Evolutionary conservation across 2,329 filamentous ascomycete genomes (phyloP).

Genomic region (Colletotrichum noveboracense): DNA sequence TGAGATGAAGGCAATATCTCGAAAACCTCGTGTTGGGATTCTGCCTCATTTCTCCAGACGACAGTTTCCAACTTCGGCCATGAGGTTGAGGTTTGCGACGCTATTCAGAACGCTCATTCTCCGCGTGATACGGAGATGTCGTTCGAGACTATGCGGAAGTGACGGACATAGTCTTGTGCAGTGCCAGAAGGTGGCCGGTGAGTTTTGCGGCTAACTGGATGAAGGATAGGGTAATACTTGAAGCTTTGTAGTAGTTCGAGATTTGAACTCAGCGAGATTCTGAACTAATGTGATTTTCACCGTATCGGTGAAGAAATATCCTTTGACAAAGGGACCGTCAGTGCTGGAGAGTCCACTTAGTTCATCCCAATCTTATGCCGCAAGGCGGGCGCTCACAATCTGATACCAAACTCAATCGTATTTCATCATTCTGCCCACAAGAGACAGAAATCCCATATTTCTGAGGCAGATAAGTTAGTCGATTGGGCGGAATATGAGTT

Average conservation of each 20-base stretch:
- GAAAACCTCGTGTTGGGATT: neutral
- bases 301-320: neutral
- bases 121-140: neutral
- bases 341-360: neutral
- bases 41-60: neutral
- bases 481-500: neutral
- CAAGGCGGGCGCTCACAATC: neutral
- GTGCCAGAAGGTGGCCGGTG: neutral
- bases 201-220: neutral
- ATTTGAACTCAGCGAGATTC: neutral
- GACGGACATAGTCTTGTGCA: neutral
- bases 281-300: neutral
- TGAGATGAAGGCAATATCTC: neutral
- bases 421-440: neutral
- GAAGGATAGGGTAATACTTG: neutral
- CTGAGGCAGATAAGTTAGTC: neutral
- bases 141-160: neutral
- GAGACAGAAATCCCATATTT: neutral
- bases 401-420: neutral
- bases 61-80: neutral
- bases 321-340: neutral
- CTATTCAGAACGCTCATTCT: neutral
- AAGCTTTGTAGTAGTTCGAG: neutral
- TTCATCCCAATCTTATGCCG: neutral
- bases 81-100: neutral